Evolutionary conservation across 768 basidiomycete genomes (phyloP), one percentile per base, ranked within the genome.

Genomic region (Mycena rebaudengoi): DNA sequence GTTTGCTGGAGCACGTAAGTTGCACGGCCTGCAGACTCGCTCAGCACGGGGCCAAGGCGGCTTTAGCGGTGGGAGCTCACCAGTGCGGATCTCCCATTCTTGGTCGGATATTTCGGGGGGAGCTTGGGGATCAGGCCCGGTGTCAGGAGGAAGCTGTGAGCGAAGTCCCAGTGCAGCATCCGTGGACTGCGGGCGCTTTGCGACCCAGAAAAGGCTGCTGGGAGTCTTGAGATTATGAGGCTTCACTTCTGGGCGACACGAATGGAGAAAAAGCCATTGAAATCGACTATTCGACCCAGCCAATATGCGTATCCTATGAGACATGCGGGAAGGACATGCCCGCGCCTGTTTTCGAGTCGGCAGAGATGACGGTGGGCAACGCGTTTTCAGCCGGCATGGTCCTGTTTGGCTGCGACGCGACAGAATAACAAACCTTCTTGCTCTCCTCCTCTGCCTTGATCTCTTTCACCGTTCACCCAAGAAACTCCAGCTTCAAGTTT

Each of bases 1-100:
- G 92, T 92, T 63, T 85, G 80, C 70, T 86, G 86, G 0, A 94
- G 78, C 30, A 91, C 77, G 70, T 87, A 85, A 54, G 91, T 88
- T 4, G 88, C 90, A 33, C 91, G 88, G 50, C 91, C 92, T 94
- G 44, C 21, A 39, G 28, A 29, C 18, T 25, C 57, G 23, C 53
- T 63, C 23, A 30, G 33, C 35, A n/a, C 13, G 55, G 13, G 25
- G 33, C 14, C 28, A 37, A 23, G 29, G 33, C 37, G 32, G 25
- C 29, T 37, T 20, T 30, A 40, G 39, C 68, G 53, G 49, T 32
- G n/a, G n/a, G n/a, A n/a, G 56, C 72, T 69, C 74, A 89, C 92
- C 91, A 69, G 90, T 91, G 25, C 90, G 87, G 50, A 92, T 82
- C 70, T 91, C 86, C 91, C 91, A 94, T 68, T 94, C 92, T 7